phyloP scores from a whole-genome alignment of 83 land plant species.

The Picea mariana region DNA sequence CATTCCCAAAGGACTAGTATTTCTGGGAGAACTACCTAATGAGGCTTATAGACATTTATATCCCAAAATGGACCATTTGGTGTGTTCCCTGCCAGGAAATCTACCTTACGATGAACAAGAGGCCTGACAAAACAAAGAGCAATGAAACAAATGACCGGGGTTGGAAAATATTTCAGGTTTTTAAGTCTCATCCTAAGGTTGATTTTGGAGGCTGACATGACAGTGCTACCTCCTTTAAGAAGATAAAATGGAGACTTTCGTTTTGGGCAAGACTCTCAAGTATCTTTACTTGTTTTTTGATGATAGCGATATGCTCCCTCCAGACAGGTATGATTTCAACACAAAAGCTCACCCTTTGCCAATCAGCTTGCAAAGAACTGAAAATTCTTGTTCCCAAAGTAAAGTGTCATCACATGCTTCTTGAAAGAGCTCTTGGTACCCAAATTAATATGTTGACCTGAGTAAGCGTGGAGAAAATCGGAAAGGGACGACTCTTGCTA shows the following conservation, averaged over 20 bases:
- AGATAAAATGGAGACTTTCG: constrained; percentile 97
- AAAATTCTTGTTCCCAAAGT: no score
- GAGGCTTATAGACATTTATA: constrained; percentile 57
- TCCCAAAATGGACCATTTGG: constrained; percentile 98
- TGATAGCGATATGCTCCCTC: constrained; percentile 67
- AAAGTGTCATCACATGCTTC: no score
- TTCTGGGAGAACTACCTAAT: constrained; percentile 88
- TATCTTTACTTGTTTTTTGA: constrained; percentile 90
- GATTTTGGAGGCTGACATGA: constrained; percentile 94
- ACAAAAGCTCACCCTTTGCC: constrained; percentile 98
- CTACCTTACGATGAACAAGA: constrained; percentile 92
- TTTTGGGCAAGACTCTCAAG: constrained; percentile 93
- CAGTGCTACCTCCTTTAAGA: constrained; percentile 63
- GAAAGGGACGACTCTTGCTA: no score
- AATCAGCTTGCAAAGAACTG: constrained; percentile 21
- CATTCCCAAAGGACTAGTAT: constrained; percentile 78
- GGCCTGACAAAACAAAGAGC: constrained; percentile 75
- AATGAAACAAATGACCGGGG: constrained; percentile 84
- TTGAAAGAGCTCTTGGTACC: no score
- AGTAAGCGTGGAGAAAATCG: no score
- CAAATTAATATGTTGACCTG: no score
- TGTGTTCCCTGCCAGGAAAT: constrained; percentile 86
- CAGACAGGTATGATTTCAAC: constrained; percentile 88
- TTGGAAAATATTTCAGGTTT: constrained; percentile 96
- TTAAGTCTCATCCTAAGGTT: constrained; percentile 80